Evolutionary conservation across 2,329 filamentous ascomycete genomes (phyloP).

Genomic region (Hypoxylon sp.): DNA sequence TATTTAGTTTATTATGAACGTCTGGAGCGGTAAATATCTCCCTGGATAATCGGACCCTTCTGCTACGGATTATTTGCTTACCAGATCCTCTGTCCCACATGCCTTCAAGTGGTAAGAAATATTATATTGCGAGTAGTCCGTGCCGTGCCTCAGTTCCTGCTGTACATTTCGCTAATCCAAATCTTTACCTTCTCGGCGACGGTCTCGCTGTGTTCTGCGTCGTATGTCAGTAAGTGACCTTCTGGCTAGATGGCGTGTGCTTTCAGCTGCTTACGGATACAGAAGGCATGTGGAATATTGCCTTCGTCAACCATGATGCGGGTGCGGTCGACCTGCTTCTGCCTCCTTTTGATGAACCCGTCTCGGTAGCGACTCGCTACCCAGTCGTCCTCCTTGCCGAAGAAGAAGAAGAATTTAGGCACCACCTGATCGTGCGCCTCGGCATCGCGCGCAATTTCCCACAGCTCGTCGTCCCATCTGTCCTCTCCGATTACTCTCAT

Average conservation of each 20-base stretch:
- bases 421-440: conserved; percentile 36
- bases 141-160: conserved; percentile 1
- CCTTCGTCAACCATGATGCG: conserved; percentile 63
- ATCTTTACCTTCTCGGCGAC: conserved; percentile 57
- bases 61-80: too few species aligned
- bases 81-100: too few species aligned
- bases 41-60: too few species aligned
- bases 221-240: background rate
- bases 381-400: conserved; percentile 69
- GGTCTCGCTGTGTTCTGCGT: conserved; percentile 55
- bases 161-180: conserved; percentile 63
- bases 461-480: conserved; percentile 66
- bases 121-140: too few species aligned
- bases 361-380: conserved; percentile 64
- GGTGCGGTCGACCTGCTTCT: conserved; percentile 50
- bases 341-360: conserved; percentile 57
- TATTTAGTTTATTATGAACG: too few species aligned
- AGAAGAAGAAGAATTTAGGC: conserved; percentile 66
- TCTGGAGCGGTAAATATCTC: too few species aligned
- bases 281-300: conserved; percentile 68
- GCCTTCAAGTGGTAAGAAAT: too few species aligned
- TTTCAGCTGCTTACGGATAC: conserved; percentile 54
- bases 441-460: conserved; percentile 55
- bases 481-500: conserved; percentile 66
- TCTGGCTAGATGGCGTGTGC: background rate